Percentiles rank a stretch among this genome's conserved stretches.
phyloP scores from a whole-genome alignment of 345 rosid species.

The Ceriops tagal region DNA sequence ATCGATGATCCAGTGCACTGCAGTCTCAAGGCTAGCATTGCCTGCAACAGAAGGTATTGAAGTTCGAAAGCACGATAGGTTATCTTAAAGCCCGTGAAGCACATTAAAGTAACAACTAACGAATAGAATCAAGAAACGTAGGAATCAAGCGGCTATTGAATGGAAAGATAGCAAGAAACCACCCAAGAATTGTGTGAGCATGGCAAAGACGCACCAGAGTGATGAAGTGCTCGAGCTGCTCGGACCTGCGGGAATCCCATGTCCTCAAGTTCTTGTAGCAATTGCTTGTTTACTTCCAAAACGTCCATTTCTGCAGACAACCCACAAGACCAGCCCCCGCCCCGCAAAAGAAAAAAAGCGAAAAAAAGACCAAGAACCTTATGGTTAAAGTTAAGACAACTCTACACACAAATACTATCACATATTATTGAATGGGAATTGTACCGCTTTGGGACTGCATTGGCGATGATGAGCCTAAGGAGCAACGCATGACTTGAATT shows the following conservation, averaged over 20 bases:
- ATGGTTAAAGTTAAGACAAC: background rate
- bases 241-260: slow-evolving; percentile 58
- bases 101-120: background rate
- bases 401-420: background rate
- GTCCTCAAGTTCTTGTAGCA: slow-evolving; percentile 60
- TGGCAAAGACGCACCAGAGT: slow-evolving; percentile 44
- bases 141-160: too few relatives aligned
- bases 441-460: slow-evolving; percentile 34
- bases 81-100: background rate
- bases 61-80: background rate
- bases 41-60: slow-evolving; percentile 12
- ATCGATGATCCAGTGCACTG: slow-evolving; percentile 29
- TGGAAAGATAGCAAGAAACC: too few relatives aligned
- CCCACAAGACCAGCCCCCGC: too few relatives aligned
- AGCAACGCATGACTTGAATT: background rate
- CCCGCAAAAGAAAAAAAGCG: background rate
- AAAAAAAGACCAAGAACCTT: background rate
- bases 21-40: slow-evolving; percentile 25
- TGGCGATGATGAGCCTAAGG: background rate
- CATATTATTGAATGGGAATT: background rate
- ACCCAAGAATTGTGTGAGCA: background rate
- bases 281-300: slow-evolving; percentile 46
- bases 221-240: slow-evolving; percentile 65
- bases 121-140: too few relatives aligned
- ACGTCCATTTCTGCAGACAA: slow-evolving; percentile 32